A percentile compares a stretch with the other conserved stretches of the same genome.
Conservation (phyloP, 371 early-diverging fungal genomes). For the Mucor sp. region DNA sequence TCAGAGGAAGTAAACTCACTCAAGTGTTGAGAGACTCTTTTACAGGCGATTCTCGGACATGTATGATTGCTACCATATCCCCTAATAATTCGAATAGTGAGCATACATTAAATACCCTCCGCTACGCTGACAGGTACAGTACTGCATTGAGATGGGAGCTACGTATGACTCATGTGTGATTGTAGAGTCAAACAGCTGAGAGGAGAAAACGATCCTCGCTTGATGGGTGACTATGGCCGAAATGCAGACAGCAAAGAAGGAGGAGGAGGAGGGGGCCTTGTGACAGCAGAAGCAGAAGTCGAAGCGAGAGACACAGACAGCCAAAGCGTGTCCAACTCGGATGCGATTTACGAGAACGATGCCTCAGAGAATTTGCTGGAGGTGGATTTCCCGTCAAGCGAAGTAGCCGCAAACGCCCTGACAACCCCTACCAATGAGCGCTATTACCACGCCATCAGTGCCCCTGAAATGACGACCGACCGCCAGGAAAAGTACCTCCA, state of each 20-base stretch:
- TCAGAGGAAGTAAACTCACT: constrained; percentile 97
- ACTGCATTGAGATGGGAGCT: not conserved
- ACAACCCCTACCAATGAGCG: constrained; percentile 41
- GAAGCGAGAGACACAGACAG: not conserved
- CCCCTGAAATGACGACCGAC: constrained; percentile 11
- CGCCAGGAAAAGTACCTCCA: constrained; percentile 32
- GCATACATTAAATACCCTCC: constrained; percentile 97
- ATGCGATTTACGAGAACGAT: constrained; percentile 33
- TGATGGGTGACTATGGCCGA: constrained; percentile 6
- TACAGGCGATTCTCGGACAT: constrained; percentile 94
- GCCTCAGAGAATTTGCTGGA: constrained; percentile 44
- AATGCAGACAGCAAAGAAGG: not conserved
- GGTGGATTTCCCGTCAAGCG: constrained; percentile 37
- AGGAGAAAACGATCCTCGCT: constrained; percentile 45
- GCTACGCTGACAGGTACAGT: constrained; percentile 90
- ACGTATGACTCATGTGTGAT: not conserved
- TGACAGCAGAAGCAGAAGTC: not conserved
- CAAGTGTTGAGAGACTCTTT: constrained; percentile 97
- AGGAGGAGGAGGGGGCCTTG: not conserved
- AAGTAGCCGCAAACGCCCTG: constrained; percentile 26
- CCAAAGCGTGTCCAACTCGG: constrained; percentile 14
- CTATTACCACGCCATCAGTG: not conserved
- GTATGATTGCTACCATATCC: constrained; percentile 97
- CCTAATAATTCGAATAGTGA: constrained; percentile 93
- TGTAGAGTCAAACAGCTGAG: constrained; percentile 40